Conservation (phyloP, 1,139 yeast species). For the Yarrowia galli region DNA sequence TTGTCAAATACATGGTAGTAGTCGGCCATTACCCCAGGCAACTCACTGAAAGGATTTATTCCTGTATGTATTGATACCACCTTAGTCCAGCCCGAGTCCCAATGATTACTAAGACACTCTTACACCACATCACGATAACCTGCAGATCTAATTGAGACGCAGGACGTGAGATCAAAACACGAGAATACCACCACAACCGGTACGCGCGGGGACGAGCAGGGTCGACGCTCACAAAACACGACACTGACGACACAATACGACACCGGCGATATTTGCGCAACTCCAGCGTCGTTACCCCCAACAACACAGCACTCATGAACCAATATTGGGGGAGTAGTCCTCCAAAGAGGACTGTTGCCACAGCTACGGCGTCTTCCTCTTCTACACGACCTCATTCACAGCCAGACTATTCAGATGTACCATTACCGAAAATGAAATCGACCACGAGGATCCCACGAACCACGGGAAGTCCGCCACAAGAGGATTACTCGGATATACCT, state of each 20-base stretch:
- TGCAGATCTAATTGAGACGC: background rate
- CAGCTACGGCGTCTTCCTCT: background rate
- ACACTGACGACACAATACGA: background rate
- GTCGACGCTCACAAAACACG: background rate
- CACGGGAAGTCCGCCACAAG: background rate
- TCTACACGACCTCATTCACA: background rate
- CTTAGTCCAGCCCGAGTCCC: background rate
- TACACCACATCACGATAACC: background rate
- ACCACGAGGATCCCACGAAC: background rate
- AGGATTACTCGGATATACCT: conserved; percentile 14
- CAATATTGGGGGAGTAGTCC: background rate
- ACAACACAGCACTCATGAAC: background rate
- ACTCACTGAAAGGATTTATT: too few species aligned
- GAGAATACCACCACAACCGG: background rate
- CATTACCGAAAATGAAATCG: conserved; percentile 11
- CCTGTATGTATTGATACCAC: too few species aligned
- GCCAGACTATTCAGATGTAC: conserved; percentile 20
- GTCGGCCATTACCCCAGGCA: too few species aligned
- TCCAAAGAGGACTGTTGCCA: background rate
- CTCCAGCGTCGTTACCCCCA: background rate
- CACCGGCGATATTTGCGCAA: conserved; percentile 4
- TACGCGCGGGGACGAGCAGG: conserved; percentile 2
- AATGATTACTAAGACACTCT: background rate
- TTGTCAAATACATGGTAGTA: too few species aligned
- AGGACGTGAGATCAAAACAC: background rate